Evolutionary conservation across 2,329 filamentous ascomycete species (phyloP), one percentile per base, ranked within the genome.

Genomic region (Ophiostoma ulmi): DNA sequence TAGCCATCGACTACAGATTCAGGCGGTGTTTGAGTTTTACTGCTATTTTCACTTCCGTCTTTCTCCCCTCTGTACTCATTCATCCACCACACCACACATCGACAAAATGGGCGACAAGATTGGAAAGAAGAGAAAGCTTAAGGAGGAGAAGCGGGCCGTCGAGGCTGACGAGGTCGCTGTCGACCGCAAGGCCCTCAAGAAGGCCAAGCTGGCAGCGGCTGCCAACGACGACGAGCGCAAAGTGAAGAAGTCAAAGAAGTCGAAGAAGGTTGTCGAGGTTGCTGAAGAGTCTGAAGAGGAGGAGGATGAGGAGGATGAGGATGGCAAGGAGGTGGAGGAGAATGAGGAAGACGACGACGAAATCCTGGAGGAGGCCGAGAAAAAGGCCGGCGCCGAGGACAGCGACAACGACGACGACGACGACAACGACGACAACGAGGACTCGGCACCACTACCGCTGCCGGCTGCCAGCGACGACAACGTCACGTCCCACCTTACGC

Each of bases 41-140:
- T 65, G 36, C 36, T n/a, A 11, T 22, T 55, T 55, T 55, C 52
- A 22, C 20, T n/a, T 55, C 11, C 22, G 6, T 22, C 22, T 6
- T 63, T 14, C 36, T 14, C 26, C 48, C 39, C 48, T 55, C n/a
- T 14, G 17, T 14, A 66, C 39, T 35, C 35, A 36, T 20, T 35
- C 36, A 35, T n/a, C 67, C 55, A 20, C 39, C 26, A 22, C 70
- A 38, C n/a, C 58, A 10, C 5, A 48, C 44, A 65, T 52, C 10
- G n/a, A 22, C 20, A 65, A 10, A 8, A 72, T 44, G 67, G 72
- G 68, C 68, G 74, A 78, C 69, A 76, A 77, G 55, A 71, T 73
- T 65, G 76, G 75, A 76, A 80, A 79, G 70, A 80, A 80, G 76
- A 76, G 79, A 48, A 80, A 80, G 73, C 72, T 78, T 67, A 78